Evolutionary conservation across 176 grass and related monocot genomes (phyloP).

Genomic region (Urochloa ruziziensis): DNA sequence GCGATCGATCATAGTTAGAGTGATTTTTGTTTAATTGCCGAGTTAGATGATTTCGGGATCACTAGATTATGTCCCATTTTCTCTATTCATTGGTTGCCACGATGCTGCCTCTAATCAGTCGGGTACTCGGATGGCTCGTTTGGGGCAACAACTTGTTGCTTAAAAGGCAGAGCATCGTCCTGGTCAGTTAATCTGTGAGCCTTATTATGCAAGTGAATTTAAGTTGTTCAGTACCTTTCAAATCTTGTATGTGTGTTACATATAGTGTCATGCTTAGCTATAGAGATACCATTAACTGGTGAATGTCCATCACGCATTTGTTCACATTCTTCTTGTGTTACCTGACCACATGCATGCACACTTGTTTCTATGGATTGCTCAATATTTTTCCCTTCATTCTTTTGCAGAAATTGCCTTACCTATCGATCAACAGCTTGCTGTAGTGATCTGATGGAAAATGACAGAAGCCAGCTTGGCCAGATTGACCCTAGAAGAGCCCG

Average conservation of each 20-base stretch:
- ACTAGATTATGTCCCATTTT: not conserved
- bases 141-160: too few relatives aligned
- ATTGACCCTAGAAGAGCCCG: constrained; percentile 79
- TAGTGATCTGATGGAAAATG: constrained; percentile 44
- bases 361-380: not conserved
- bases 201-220: not conserved
- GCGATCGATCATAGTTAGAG: not conserved
- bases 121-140: too few relatives aligned
- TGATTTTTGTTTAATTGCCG: not conserved
- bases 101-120: not conserved
- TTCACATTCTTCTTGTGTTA: not conserved
- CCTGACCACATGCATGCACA: not conserved
- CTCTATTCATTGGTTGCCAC: not conserved
- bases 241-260: not conserved
- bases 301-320: not conserved
- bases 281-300: not conserved
- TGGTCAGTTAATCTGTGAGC: not conserved
- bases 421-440: not conserved
- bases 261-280: not conserved
- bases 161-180: too few relatives aligned
- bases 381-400: not conserved
- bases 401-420: not conserved
- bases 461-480: constrained; percentile 33
- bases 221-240: not conserved
- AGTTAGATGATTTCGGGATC: too few relatives aligned